Percentiles rank a stretch among this genome's conserved stretches.
Conservation (phyloP, 2,329 filamentous ascomycete species). For the Moelleriella libera region DNA sequence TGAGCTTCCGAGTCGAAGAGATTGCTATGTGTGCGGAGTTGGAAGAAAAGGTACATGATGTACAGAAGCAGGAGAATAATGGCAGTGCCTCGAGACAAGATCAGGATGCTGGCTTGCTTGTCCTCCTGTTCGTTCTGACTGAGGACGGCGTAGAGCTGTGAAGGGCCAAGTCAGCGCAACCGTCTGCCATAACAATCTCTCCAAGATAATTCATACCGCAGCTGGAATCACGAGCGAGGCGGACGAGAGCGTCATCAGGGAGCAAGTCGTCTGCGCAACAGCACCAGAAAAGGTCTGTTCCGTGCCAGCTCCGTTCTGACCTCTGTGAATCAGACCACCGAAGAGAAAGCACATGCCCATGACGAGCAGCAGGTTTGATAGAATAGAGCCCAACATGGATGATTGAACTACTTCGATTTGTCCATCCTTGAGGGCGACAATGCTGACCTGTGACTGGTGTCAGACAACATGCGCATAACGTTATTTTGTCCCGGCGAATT, state of each 20-base stretch:
- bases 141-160: slow-evolving; percentile 53
- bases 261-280: slow-evolving; percentile 64
- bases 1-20: slow-evolving; percentile 48
- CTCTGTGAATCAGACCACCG: slow-evolving; percentile 51
- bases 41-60: slow-evolving; percentile 64
- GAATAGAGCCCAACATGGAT: slow-evolving; percentile 89
- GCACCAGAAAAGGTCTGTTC: slow-evolving; percentile 65
- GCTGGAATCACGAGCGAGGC: slow-evolving; percentile 70
- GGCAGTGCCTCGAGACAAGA: slow-evolving; percentile 62
- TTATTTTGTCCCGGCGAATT: not conserved
- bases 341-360: slow-evolving; percentile 70
- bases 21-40: slow-evolving; percentile 59
- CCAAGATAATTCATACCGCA: slow-evolving; percentile 27
- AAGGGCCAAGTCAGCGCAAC: not conserved
- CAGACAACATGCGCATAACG: too few species aligned
- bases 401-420: slow-evolving; percentile 96
- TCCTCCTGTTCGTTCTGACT: slow-evolving; percentile 24
- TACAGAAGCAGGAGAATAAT: slow-evolving; percentile 65
- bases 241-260: slow-evolving; percentile 61
- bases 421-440: slow-evolving; percentile 71
- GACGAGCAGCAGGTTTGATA: slow-evolving; percentile 86
- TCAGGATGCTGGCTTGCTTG: slow-evolving; percentile 43
- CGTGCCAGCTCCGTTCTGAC: slow-evolving; percentile 38
- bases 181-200: not conserved
- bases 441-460: slow-evolving; percentile 54